Evolutionary conservation across 1,284 basidiomycete genomes (phyloP), one percentile per base, ranked within the genome.

Genomic region (Marasmius fiardii): DNA sequence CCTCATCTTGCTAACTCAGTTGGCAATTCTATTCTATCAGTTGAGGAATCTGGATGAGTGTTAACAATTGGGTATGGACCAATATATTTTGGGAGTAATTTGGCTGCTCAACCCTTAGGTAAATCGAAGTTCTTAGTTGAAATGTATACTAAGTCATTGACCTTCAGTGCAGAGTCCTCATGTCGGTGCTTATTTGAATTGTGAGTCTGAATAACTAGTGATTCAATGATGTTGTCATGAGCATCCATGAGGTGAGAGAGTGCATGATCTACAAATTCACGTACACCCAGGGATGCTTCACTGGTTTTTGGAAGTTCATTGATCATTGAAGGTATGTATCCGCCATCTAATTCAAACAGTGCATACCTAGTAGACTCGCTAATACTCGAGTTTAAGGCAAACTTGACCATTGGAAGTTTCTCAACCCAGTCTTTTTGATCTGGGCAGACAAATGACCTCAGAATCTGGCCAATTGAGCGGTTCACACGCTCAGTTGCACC

Each of bases 311-410:
- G 26, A 14, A 49, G 16, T 31, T 49, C 47, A 16, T 18, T 12
- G 47, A 49, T 24, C 47, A 49, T 49, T n/a, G 26, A n/a, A 18
- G 47, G 47, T 11, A 49, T 33, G 16, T 31, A 49, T 1, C 71
- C 70, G 39, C 65, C 62, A 53, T 69, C 72, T 2, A 76, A 57
- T 37, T 72, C 65, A 53, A 77, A 78, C 1, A 71, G 72, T 1
- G 71, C 63, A 50, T 67, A 73, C 1, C 69, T 68, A 0, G 69
- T 74, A 0, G 67, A 60, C 1, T 61, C 65, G 21, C 59, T 69
- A 0, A 67, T 55, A 18, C 64, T 49, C 1, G 47, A 49, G 28
- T 49, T 49, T 8, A 33, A 28, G n/a, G 47, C 26, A n/a, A 49
- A 49, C 64, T 74, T 70, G 0, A 69, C 64, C 11, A 68, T 26